Evolutionary conservation across 108 stramenopile genomes (phyloP).

Genomic region (Bacterosira constricta): DNA sequence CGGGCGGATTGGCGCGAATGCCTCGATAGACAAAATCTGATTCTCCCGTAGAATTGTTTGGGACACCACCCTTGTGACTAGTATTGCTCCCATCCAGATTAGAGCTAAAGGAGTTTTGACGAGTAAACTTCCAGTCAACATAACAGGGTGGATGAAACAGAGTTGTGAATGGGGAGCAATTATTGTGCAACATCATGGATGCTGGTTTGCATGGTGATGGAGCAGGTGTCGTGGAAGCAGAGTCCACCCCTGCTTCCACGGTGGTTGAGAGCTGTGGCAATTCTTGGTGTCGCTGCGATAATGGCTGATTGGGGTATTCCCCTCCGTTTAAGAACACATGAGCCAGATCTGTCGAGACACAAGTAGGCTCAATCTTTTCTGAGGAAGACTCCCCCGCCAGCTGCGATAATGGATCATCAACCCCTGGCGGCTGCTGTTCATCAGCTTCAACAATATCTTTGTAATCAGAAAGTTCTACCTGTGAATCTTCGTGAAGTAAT

Average conservation of each 20-base stretch:
- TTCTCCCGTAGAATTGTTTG: neutral
- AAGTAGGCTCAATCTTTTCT: neutral
- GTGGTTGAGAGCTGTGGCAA: neutral
- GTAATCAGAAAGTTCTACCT: constrained; percentile 3
- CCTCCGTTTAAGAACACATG: neutral
- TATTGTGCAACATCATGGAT: too few species aligned
- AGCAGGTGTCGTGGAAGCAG: constrained; percentile 10
- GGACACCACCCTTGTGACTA: neutral
- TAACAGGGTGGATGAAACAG: constrained; percentile 3
- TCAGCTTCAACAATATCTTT: constrained; percentile 18
- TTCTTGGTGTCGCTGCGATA: neutral
- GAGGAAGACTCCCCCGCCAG: neutral
- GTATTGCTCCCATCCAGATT: constrained; percentile 3
- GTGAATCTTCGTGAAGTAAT: constrained; percentile 28
- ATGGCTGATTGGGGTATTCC: constrained; percentile 7
- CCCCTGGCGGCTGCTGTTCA: neutral
- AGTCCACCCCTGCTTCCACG: neutral
- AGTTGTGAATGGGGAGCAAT: neutral
- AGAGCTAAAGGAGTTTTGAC: constrained; percentile 33
- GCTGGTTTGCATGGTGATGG: constrained; percentile 22
- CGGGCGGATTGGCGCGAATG: constrained; percentile 73
- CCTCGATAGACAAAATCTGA: constrained; percentile 65
- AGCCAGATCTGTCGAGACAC: neutral
- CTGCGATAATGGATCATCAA: neutral
- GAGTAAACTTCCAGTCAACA: constrained; percentile 42